A percentile compares a stretch with the other conserved stretches of the same genome.
These are phyloP conservation scores for Capronia epimyces DNA, from an alignment of 2,329 filamentous ascomycete genomes.

Conservation along the genomic window DNA sequence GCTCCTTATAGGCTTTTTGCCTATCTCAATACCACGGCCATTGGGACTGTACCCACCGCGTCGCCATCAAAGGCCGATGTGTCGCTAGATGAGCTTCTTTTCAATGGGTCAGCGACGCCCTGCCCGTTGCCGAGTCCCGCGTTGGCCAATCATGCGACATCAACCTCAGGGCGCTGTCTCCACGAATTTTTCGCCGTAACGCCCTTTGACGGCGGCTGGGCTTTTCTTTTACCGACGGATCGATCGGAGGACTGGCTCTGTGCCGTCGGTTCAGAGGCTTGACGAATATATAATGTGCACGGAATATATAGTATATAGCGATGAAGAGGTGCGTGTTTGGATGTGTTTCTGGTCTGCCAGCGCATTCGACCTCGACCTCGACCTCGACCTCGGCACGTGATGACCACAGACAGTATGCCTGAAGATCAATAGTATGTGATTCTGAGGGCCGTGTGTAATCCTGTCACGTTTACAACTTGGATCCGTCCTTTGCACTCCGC, in stretches of 20 bases:
- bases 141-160: slow-evolving; percentile 9
- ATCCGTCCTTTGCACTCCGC: slow-evolving; percentile 26
- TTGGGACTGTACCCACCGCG: too few species aligned
- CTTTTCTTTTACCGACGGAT: neutral
- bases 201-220: neutral
- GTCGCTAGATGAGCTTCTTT: neutral
- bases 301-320: too few species aligned
- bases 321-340: neutral
- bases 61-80: too few species aligned
- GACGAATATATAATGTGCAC: neutral
- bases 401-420: too few species aligned
- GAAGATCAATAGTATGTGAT: too few species aligned
- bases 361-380: too few species aligned
- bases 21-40: neutral
- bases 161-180: neutral
- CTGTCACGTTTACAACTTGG: slow-evolving; percentile 21
- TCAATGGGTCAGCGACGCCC: neutral
- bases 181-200: neutral
- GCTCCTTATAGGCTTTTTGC: neutral
- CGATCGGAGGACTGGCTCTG: neutral
- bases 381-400: too few species aligned
- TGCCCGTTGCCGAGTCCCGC: slow-evolving; percentile 9
- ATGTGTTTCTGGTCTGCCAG: too few species aligned
- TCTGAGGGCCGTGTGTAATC: too few species aligned
- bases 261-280: neutral